These are phyloP conservation scores for Cyberlindnera xylosilytica DNA, from an alignment of 805 yeast genomes.

Conservation along the genomic window DNA sequence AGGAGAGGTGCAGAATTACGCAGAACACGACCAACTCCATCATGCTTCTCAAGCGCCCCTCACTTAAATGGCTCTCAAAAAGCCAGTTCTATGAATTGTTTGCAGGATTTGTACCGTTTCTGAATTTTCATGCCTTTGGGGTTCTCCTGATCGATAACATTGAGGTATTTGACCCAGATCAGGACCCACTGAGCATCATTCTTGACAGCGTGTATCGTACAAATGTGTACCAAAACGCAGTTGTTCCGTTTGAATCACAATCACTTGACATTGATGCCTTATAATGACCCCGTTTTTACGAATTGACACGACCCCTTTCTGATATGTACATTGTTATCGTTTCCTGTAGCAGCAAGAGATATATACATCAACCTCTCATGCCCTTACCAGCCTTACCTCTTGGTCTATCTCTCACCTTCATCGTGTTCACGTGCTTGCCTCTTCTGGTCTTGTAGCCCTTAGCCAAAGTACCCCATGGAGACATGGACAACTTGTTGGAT, in stretches of 20 bases:
- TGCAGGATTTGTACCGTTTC: neutral
- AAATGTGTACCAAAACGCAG: constrained; percentile 1
- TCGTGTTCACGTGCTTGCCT: constrained; percentile 79
- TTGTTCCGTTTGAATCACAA: constrained; percentile 7
- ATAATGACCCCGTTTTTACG: too few species aligned
- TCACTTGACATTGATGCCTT: too few species aligned
- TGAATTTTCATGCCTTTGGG: constrained; percentile 1
- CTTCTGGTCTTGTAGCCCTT: constrained; percentile 95
- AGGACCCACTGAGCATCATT: constrained; percentile 3
- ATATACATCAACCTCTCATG: constrained; percentile 15
- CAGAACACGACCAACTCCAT: constrained; percentile 10
- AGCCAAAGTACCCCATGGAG: constrained; percentile 93
- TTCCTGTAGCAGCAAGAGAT: neutral
- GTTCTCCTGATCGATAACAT: constrained; percentile 11
- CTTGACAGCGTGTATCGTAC: constrained; percentile 12
- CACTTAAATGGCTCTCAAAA: constrained; percentile 10
- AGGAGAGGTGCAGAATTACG: constrained; percentile 11
- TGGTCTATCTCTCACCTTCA: constrained; percentile 90
- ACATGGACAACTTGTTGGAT: constrained; percentile 89
- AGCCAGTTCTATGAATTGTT: constrained; percentile 1
- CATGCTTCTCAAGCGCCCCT: constrained; percentile 1
- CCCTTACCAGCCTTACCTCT: constrained; percentile 52
- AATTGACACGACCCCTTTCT: neutral
- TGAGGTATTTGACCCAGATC: constrained; percentile 11
- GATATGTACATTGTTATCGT: neutral